phyloP scores from a whole-genome alignment of 2,329 filamentous ascomycete species.

The Arthrobotrys iridis region DNA sequence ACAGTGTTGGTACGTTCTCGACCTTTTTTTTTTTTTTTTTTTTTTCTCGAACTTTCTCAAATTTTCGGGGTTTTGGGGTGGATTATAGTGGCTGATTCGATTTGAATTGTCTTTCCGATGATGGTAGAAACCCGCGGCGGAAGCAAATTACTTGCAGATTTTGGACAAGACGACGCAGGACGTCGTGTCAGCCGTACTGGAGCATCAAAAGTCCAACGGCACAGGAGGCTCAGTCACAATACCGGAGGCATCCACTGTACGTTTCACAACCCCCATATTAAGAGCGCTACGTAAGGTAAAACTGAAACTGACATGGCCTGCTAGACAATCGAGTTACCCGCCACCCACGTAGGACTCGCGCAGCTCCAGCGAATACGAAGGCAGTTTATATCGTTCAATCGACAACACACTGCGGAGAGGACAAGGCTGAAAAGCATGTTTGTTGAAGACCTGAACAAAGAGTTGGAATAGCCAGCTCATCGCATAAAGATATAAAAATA shows the following conservation, averaged over 20 bases:
- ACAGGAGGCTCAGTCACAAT: constrained; percentile 35
- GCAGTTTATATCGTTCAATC: constrained; percentile 79
- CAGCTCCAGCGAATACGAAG: constrained; percentile 80
- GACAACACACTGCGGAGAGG: constrained; percentile 71
- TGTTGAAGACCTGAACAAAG: constrained; percentile 73
- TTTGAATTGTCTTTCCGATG: too few species aligned
- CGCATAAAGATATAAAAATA: not conserved
- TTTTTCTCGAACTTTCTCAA: constrained; percentile 23
- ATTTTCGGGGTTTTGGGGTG: not conserved
- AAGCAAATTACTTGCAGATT: constrained; percentile 79
- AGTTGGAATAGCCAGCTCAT: constrained; percentile 43
- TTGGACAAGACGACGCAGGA: constrained; percentile 82
- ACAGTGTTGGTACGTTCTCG: constrained; percentile 69
- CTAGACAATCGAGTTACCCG: constrained; percentile 72
- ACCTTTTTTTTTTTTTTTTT: not conserved
- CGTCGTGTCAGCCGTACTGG: constrained; percentile 75
- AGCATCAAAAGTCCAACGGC: constrained; percentile 60
- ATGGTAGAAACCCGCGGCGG: constrained; percentile 68
- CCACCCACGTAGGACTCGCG: constrained; percentile 73
- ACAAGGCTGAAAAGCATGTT: constrained; percentile 71
- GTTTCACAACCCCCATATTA: not conserved
- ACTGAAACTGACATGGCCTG: constrained; percentile 61
- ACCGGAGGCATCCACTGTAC: constrained; percentile 38
- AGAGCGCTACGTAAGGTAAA: not conserved
- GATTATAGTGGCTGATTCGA: not conserved